Percentiles rank a stretch among this genome's conserved stretches.
Conservation (phyloP, 805 yeast species). For the Schwanniomyces pseudopolymorphus region DNA sequence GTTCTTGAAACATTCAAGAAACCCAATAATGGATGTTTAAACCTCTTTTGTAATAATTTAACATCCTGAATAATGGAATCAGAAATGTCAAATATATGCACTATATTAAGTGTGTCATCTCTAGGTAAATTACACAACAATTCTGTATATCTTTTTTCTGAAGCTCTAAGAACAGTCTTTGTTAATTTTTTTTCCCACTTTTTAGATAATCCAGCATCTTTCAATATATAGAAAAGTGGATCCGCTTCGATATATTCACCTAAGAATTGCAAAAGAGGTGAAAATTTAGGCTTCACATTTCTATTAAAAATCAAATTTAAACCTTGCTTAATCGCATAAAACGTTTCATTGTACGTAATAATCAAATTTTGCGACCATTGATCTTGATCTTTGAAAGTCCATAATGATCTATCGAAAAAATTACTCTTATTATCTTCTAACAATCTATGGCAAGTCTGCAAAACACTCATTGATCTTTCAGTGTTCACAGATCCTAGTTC, state of each 20-base stretch:
- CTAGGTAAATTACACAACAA: conserved; percentile 54
- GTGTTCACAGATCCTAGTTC: conserved; percentile 34
- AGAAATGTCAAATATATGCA: conserved; percentile 58
- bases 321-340: conserved; percentile 44
- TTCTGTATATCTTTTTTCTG: conserved; percentile 40
- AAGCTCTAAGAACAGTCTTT: conserved; percentile 31
- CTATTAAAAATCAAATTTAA: conserved; percentile 42
- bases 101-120: conserved; percentile 48
- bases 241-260: conserved; percentile 53
- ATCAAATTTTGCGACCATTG: conserved; percentile 50
- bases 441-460: conserved; percentile 27
- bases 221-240: conserved; percentile 35
- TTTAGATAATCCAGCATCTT: conserved; percentile 36
- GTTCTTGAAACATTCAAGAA: conserved; percentile 51
- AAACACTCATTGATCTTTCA: conserved; percentile 20
- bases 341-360: conserved; percentile 44
- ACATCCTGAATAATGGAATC: conserved; percentile 52
- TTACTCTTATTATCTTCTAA: conserved; percentile 31
- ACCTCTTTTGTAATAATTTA: conserved; percentile 54
- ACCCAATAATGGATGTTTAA: conserved; percentile 61
- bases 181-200: conserved; percentile 46
- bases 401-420: conserved; percentile 29
- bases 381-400: conserved; percentile 47
- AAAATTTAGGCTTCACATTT: conserved; percentile 55
- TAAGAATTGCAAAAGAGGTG: conserved; percentile 49